Evolutionary conservation across 208 protist genomes (phyloP), one percentile per base, ranked within the genome.

Genomic region (Leishmania lainsoni): DNA sequence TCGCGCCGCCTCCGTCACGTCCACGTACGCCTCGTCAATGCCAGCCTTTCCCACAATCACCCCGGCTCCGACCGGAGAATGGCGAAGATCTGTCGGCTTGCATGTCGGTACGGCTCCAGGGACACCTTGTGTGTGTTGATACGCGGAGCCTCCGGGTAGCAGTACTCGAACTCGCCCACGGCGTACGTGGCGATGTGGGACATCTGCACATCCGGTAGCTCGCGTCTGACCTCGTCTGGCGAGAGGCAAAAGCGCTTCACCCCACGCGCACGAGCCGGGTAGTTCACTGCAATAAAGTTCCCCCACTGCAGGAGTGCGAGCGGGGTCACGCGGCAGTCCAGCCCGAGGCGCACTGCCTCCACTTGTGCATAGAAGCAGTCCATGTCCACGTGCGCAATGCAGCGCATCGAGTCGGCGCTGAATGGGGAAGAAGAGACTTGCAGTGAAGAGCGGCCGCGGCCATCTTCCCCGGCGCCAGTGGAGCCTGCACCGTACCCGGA

Each of bases 361-460:
- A 97, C 94, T 72, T 98, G 94, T 0, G 92, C 94, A 83, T 98
- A 98, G 84, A 98, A 98, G 90, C 92, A 97, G 81, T 98, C 96
- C 90, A 98, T 94, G 83, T 98, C 94, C 26, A 98, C 81, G 87
- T 98, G 96, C 63, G 81, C 88, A 49, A 98, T 96, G 86, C 89
- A 92, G 9, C 81, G 81, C 81, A 85, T 80, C 49, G 48, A 12
- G 22, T 75, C 49, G 10, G 48, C 1, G 29, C 29, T 22, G 8
- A 9, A n/a, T 14, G 22, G 12, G 12, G n/a, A 35, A 8, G 70
- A 59, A 39, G 49, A 26, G 29, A 45, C n/a, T 12, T 26, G 45
- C 10, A 29, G 61, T 58, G 54, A 69, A 51, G 56, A 79, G 26
- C 26, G 52, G 29, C 32, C 49, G 42, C 14, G 68, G 42, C 39